phyloP scores from a whole-genome alignment of 2,329 filamentous ascomycete species.

The Claviceps purpurea region DNA sequence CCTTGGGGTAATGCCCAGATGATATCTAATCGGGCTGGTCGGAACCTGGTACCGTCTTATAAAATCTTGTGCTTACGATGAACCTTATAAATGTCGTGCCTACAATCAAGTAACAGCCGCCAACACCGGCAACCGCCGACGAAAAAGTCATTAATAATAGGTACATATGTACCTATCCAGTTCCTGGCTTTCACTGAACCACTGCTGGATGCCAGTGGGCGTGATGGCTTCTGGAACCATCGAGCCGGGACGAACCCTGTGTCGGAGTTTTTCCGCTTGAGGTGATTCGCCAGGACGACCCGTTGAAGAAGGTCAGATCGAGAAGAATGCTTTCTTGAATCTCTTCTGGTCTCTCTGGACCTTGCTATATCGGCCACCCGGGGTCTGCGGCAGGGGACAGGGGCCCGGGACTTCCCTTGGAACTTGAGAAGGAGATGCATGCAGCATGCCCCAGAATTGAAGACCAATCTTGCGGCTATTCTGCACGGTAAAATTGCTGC shows the following conservation, averaged over 20 bases:
- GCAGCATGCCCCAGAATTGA: constrained; percentile 2
- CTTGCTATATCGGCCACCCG: neutral
- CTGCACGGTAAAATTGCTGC: constrained; percentile 3
- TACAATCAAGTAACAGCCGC: neutral
- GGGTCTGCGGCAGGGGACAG: neutral
- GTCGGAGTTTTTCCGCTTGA: neutral
- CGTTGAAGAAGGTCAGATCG: neutral
- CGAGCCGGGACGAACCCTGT: neutral
- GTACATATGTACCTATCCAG: neutral
- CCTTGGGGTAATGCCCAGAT: neutral
- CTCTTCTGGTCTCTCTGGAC: neutral
- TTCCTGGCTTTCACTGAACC: neutral
- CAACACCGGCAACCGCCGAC: neutral
- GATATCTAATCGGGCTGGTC: too few relatives aligned
- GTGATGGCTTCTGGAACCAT: neutral
- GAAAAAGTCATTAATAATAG: too few relatives aligned
- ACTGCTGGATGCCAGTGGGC: neutral
- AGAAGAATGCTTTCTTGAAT: neutral
- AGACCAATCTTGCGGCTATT: constrained; percentile 2
- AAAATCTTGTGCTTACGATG: too few relatives aligned
- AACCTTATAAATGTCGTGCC: neutral
- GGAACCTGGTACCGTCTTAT: too few relatives aligned
- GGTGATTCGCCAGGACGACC: neutral
- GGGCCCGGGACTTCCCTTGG: neutral
- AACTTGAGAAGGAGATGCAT: neutral